phyloP scores from a whole-genome alignment of 805 yeast species.

The Candida chauliodis region DNA sequence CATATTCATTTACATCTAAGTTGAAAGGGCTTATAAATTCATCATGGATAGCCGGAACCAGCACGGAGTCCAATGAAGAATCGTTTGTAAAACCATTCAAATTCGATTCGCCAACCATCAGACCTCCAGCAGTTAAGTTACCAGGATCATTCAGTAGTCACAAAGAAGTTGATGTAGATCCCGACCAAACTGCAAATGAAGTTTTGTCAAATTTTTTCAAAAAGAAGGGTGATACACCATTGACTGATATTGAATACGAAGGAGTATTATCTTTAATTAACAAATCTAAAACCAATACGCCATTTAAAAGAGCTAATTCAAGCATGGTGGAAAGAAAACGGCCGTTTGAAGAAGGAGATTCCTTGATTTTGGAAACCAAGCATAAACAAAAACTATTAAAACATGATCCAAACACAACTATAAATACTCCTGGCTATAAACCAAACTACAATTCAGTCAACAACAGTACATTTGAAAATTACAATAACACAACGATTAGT shows the following conservation, averaged over 20 bases:
- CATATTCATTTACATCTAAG: slow-evolving; percentile 17
- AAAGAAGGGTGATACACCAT: slow-evolving; percentile 71
- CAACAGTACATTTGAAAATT: slow-evolving; percentile 17
- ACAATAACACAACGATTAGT: slow-evolving; percentile 8
- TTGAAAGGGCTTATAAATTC: slow-evolving; percentile 14
- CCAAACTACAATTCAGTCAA: slow-evolving; percentile 33
- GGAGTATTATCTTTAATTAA: slow-evolving; percentile 67
- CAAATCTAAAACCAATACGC: slow-evolving; percentile 10
- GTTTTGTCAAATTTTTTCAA: slow-evolving; percentile 66
- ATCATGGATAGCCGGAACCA: slow-evolving; percentile 19
- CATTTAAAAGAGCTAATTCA: slow-evolving; percentile 5
- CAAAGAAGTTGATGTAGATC: slow-evolving; percentile 1
- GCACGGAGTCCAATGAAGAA: neutral
- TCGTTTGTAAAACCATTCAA: slow-evolving; percentile 6
- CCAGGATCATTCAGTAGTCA: slow-evolving; percentile 5
- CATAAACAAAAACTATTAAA: slow-evolving; percentile 17
- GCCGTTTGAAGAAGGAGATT: slow-evolving; percentile 1
- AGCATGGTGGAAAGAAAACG: neutral
- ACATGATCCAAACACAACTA: slow-evolving; percentile 9
- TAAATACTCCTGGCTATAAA: slow-evolving; percentile 34
- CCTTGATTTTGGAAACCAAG: slow-evolving; percentile 5
- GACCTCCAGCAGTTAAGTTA: neutral
- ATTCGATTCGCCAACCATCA: slow-evolving; percentile 9
- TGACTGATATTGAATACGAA: slow-evolving; percentile 71
- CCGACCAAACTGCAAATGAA: slow-evolving; percentile 39